Evolutionary conservation across 257 asterid genomes (phyloP).

Genomic region (Gynochthodes officinalis): DNA sequence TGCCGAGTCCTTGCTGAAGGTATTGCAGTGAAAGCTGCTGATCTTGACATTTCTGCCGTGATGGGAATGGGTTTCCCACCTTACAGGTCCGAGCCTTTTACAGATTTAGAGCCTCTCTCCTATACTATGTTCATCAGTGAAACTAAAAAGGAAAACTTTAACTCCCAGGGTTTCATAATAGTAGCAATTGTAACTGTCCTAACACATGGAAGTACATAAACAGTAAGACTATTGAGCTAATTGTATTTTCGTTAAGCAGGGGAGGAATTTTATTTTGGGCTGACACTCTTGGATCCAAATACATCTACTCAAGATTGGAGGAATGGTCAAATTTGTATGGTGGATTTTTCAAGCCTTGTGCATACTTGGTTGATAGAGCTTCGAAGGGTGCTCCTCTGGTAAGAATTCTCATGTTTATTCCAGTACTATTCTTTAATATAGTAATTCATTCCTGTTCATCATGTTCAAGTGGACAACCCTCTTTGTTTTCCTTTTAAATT

Average conservation of each 20-base stretch:
- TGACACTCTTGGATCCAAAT: conserved; percentile 81
- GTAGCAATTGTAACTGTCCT: background rate
- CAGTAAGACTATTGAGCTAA: background rate
- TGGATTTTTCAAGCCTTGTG: conserved; percentile 81
- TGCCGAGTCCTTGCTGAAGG: conserved; percentile 92
- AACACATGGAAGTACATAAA: background rate
- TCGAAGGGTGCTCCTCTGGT: conserved; percentile 84
- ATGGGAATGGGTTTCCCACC: conserved; percentile 99
- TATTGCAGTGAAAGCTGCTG: conserved; percentile 85
- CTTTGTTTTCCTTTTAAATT: too few species aligned
- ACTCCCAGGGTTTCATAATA: background rate
- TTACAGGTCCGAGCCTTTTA: conserved; percentile 53
- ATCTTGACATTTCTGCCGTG: conserved; percentile 85
- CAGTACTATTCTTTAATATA: background rate
- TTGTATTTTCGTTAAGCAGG: conserved; percentile 36
- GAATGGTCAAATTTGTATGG: conserved; percentile 75
- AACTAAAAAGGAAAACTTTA: too few species aligned
- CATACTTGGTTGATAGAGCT: conserved; percentile 76
- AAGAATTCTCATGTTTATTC: conserved; percentile 25
- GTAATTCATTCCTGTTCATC: background rate
- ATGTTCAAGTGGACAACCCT: background rate
- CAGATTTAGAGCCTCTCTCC: background rate
- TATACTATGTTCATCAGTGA: background rate
- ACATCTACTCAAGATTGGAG: conserved; percentile 70
- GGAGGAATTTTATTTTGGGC: conserved; percentile 97